Base-by-base conservation (phyloP, 2,329 filamentous ascomycete genomes). In the Thyridium curvatum region DNA sequence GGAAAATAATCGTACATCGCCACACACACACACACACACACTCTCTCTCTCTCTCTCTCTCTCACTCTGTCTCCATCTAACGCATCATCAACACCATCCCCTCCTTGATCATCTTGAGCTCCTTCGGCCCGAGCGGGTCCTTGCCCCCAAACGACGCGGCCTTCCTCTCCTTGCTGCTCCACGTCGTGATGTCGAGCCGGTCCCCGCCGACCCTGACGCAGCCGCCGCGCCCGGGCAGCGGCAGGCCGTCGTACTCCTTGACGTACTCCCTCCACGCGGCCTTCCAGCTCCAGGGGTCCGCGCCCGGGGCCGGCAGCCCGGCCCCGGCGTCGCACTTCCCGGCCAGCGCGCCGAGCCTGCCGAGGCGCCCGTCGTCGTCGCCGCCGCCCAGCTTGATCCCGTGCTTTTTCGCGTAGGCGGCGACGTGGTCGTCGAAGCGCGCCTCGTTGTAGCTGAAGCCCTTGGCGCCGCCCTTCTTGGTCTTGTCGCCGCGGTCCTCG, bases 181-280 rank as follows among this genome's bases (percentile, higher is more conserved):
- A 59, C 1, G 58, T 54, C 9, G 61, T 59, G 35, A 65, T 52
- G 40, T 67, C 65, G 4, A 58, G 44, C 1, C 21, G 14, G 38
- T 68, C 64, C 0, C 65, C 64, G 4, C 65, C 65, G 14, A 68
- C 61, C 13, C 34, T 26, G 13, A 30, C 21, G 21, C 21, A 6
- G 21, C 48, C 8, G 32, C 29, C 9, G 3, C 15, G 13, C 29
- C 15, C 4, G 10, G 9, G 6, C 33, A 31, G 9, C 4, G 35
- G 12, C 18, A 10, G 29, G 9, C 8, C 41, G 35, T 36, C 42
- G 12, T 52, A 40, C 7, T 40, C 28, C 13, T 42, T 43, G 35
- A 42, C 39, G 37, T 59, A 56, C 26, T 47, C 32, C 18, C 45
- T 45, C 9, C 56, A 35, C n/a, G 38, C 43, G 10, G 44, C 42